phyloP scores from a whole-genome alignment of 2,329 filamentous ascomycete species.

The Exophiala xenobiotica region DNA sequence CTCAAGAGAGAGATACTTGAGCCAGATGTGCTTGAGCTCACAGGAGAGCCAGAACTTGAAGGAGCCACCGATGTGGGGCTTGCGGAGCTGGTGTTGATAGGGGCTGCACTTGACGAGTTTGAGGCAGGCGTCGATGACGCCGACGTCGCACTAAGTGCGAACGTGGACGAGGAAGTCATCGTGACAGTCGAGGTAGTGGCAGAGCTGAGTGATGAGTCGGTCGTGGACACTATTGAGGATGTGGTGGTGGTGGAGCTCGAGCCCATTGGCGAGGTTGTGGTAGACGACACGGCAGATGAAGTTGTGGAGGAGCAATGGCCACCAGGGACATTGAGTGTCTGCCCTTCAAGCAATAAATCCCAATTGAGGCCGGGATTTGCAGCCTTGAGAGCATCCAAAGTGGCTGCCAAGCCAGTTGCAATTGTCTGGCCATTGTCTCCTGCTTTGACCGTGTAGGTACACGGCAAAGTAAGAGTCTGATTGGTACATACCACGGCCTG shows the following conservation, averaged over 20 bases:
- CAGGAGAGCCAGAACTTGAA: constrained; percentile 2
- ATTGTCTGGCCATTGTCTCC: constrained; percentile 29
- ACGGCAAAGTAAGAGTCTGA: constrained; percentile 26
- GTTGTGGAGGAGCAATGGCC: constrained; percentile 17
- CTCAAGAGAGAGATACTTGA: not conserved
- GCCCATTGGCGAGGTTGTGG: not conserved
- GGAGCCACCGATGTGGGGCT: not conserved
- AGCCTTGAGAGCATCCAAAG: constrained; percentile 18
- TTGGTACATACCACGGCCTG: constrained; percentile 64
- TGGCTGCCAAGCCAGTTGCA: constrained; percentile 21
- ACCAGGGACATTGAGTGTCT: constrained; percentile 23
- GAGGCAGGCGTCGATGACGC: not conserved
- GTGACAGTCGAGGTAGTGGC: not conserved
- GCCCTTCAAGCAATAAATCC: constrained; percentile 23
- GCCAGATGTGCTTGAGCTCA: not conserved
- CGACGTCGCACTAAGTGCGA: not conserved
- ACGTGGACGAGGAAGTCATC: not conserved
- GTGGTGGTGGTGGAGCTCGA: not conserved
- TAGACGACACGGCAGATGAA: constrained; percentile 5
- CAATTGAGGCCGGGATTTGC: constrained; percentile 28
- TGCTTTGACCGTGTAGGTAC: constrained; percentile 25
- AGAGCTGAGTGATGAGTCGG: not conserved
- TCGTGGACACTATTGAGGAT: constrained; percentile 1
- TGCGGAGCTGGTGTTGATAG: not conserved
- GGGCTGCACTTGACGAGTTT: not conserved